Conservation (phyloP, 1,139 yeast species). For the Protomyces pachydermus region DNA sequence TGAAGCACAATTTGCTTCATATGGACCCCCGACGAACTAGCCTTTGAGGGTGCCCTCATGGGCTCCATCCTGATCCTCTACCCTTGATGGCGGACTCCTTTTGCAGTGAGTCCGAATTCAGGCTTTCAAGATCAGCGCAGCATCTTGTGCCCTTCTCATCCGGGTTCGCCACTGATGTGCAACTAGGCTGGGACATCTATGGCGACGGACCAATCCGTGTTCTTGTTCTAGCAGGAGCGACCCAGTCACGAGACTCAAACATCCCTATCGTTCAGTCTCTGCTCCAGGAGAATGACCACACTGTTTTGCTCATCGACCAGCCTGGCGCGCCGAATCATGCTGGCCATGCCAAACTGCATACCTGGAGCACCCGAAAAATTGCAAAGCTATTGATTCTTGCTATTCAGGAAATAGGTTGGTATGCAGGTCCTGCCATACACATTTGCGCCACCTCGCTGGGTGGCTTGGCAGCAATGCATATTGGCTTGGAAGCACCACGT, state of each 20-base stretch:
- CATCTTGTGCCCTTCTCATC: background rate
- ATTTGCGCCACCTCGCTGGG: background rate
- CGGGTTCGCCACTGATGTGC: background rate
- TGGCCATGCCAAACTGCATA: background rate
- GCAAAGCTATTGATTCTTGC: background rate
- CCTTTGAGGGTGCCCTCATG: too few species aligned
- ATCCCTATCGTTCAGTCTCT: background rate
- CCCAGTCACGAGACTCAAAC: background rate
- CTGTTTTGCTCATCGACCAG: background rate
- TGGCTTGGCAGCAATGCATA: background rate
- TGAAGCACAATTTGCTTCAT: background rate
- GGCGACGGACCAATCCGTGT: background rate
- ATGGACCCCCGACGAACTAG: background rate
- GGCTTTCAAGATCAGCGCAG: background rate
- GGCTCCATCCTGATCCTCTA: too few species aligned
- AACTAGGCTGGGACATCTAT: background rate
- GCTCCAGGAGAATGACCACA: background rate
- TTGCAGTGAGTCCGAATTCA: background rate
- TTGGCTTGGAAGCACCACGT: background rate
- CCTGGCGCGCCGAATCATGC: background rate
- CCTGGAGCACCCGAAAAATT: background rate
- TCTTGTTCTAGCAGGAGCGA: background rate
- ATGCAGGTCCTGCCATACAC: background rate
- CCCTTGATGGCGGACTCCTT: background rate
- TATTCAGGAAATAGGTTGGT: background rate